Evolutionary conservation across 192 early-diverging fungal species (phyloP).

Genomic region (Coemansia sp.): DNA sequence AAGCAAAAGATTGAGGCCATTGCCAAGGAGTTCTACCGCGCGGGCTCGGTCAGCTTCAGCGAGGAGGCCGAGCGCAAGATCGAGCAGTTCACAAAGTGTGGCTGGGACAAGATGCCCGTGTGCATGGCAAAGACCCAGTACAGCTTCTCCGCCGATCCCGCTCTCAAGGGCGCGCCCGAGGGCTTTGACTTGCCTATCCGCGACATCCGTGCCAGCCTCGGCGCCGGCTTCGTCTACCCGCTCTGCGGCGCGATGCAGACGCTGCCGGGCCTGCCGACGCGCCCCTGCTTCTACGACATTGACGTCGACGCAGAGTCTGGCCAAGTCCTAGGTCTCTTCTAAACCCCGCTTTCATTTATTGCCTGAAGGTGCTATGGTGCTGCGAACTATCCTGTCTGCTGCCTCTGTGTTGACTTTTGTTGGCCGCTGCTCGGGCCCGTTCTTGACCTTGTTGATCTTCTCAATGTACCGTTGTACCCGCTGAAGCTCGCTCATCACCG

Average conservation of each 20-base stretch:
- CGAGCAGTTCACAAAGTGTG: slow-evolving; percentile 76
- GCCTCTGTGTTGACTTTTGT: slow-evolving; percentile 50
- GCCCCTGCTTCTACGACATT: slow-evolving; percentile 95
- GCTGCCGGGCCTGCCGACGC: slow-evolving; percentile 94
- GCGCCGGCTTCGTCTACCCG: slow-evolving; percentile 97
- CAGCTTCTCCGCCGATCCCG: slow-evolving; percentile 86
- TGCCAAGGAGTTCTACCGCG: slow-evolving; percentile 91
- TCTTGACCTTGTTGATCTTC: slow-evolving; percentile 49
- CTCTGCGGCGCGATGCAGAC: slow-evolving; percentile 95
- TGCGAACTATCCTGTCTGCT: slow-evolving; percentile 48
- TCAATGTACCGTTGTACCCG: slow-evolving; percentile 36
- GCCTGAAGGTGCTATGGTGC: slow-evolving; percentile 20
- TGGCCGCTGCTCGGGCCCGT: slow-evolving; percentile 8
- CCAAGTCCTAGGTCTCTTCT: slow-evolving; percentile 84
- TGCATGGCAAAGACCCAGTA: slow-evolving; percentile 99
- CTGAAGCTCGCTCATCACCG: slow-evolving; percentile 54
- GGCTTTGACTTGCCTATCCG: slow-evolving; percentile 90
- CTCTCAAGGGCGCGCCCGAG: slow-evolving; percentile 86
- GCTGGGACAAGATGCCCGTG: slow-evolving; percentile 84
- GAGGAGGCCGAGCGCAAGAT: slow-evolving; percentile 85
- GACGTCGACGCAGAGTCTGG: slow-evolving; percentile 84
- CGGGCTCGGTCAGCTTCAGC: slow-evolving; percentile 80
- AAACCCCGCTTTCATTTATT: slow-evolving; percentile 12
- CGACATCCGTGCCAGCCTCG: slow-evolving; percentile 90
- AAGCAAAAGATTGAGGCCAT: slow-evolving; percentile 90